Evolutionary conservation across 306 rosid species (phyloP), one percentile per base, ranked within the genome.

Genomic region (Vigna angularis): DNA sequence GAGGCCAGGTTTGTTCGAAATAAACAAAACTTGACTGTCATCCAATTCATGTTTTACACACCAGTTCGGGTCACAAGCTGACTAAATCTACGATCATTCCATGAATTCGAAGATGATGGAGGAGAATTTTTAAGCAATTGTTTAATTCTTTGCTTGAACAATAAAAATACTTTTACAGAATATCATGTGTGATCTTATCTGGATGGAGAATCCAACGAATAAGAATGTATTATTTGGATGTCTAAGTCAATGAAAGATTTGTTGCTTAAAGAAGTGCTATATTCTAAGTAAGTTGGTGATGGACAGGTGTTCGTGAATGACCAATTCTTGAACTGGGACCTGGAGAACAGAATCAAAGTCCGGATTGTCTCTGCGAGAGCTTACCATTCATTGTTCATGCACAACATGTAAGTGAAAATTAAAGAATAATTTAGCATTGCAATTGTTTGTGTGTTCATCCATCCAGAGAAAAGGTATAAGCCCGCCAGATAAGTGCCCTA

Each of bases 331-430:
- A 94, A 94, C 51, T 94, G 98, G 98, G 98, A 91, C 73, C 87
- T 89, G 30, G 88, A 94, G 84, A 83, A 94, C 83, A 72, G 79
- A 75, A 87, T 94, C 88, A 94, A 94, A 89, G 98, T 94, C 24
- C 78, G 98, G 15, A 94, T 94, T 64, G 96, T 91, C 0, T 85
- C 98, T 2, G 98, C 97, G 1, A 88, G 98, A 85, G 98, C 98
- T 79, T 94, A 94, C 87, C 98, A 94, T 90, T 91, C 98, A 62
- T 78, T 94, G 77, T 94, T 91, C 83, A 94, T 94, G 98, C 93
- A 94, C 85, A 91, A 94, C 97, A 94, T 94, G 98, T 93, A 93
- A 93, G 98, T 85, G 58, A 75, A 84, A 76, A 68, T 12, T 65
- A 65, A 36, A 34, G 44, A 73, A 7, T 59, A 65, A 2, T 59